phyloP scores from a whole-genome alignment of 257 asterid genomes.

The Osmanthus fragrans region DNA sequence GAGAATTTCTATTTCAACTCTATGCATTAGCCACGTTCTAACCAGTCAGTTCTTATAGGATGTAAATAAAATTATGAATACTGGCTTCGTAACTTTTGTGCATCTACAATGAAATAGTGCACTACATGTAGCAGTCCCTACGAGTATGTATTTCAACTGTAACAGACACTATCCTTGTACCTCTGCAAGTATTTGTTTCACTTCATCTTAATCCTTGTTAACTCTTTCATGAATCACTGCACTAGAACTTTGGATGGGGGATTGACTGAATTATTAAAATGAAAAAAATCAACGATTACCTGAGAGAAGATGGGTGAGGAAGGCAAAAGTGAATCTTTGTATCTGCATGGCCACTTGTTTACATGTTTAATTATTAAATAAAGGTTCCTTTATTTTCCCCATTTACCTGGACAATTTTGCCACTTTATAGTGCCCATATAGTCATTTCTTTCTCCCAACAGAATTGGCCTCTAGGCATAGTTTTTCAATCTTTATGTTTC shows the following conservation, averaged over 20 bases:
- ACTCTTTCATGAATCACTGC: not conserved
- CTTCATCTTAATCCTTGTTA: not conserved
- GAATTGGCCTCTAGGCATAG: not conserved
- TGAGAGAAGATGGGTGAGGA: not conserved
- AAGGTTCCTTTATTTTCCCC: not conserved
- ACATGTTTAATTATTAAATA: not conserved
- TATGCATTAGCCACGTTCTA: not conserved
- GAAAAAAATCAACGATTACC: not conserved
- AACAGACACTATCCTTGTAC: not conserved
- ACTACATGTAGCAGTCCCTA: not conserved
- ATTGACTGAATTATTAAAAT: not conserved
- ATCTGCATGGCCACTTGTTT: not conserved
- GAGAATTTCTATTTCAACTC: not conserved
- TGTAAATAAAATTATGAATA: conserved; percentile 7
- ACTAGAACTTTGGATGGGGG: not conserved
- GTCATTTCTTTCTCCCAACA: conserved; percentile 7
- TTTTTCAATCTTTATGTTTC: conserved; percentile 15
- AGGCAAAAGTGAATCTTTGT: not conserved
- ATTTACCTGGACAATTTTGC: not conserved
- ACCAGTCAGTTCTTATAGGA: conserved; percentile 9
- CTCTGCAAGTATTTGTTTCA: not conserved
- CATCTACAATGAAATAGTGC: not conserved
- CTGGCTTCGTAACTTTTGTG: not conserved
- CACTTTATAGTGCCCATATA: not conserved
- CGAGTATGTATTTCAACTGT: not conserved